Evolutionary conservation across 1,139 yeast species (phyloP), one percentile per base, ranked within the genome.

Genomic region (Lipomyces yarrowii): DNA sequence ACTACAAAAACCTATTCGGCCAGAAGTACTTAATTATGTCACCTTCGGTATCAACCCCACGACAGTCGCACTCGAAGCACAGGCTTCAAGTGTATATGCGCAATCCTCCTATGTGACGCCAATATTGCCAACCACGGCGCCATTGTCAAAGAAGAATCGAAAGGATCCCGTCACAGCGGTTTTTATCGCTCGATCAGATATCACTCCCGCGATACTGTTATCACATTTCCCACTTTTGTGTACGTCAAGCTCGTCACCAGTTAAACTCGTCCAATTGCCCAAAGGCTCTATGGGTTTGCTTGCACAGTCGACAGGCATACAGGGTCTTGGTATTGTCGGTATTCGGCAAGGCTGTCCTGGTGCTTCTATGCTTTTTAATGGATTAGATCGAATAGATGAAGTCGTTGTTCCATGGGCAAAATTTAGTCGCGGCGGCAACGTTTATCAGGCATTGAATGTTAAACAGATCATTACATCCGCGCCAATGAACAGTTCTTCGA

Each of bases 221-320:
- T 57, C 69, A 2, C 69, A 66, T 56, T 62, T 66, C 54, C 65
- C 69, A 32, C 54, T 62, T 7, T 23, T 62, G 2, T 32, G 61
- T 15, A n/a, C 54, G 10, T 37, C 64, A 7, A 13, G 42, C 10
- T 33, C 56, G 15, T 39, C 64, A 3, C 56, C 51, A 18, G 65
- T 61, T 11, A 66, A 61, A 35, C 55, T 66, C n/a, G 61, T 66
- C 21, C 62, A 58, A 30, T 62, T 66, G 2, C 69, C 69, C n/a
- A 57, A 56, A 11, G 42, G 51, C 13, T 26, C 69, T 1, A 39
- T 66, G 13, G 59, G 21, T n/a, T 7, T 30, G 6, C 30, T 66
- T 15, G 26, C 62, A 10, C 59, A 39, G 23, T 54, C 60, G 13
- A 32, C 69, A 7, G 61, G 69, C 2, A 58, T 66, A 8, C 23